Percentiles rank a stretch among this genome's conserved stretches.
Conservation (phyloP, 2,329 filamentous ascomycete species). For the Fusarium stilboides region DNA sequence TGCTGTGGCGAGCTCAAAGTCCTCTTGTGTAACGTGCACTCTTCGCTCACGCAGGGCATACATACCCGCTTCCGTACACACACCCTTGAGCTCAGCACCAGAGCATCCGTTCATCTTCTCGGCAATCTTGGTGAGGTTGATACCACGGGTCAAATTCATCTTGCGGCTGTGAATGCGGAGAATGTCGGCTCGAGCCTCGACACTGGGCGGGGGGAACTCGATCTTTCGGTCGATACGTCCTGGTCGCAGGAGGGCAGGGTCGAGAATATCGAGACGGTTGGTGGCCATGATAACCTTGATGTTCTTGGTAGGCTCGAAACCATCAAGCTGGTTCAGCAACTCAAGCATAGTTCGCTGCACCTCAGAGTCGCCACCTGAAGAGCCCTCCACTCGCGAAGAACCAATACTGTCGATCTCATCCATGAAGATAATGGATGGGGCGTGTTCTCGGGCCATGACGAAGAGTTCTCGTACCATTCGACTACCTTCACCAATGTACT, state of each 20-base stretch:
- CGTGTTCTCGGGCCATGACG: constrained; percentile 98
- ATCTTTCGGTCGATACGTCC: constrained; percentile 99
- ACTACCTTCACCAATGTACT: constrained; percentile 98
- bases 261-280: constrained; percentile 96
- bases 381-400: constrained; percentile 95
- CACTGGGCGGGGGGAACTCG: constrained; percentile 96
- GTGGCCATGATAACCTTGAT: constrained; percentile 99
- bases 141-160: constrained; percentile 98
- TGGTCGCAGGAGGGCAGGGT: constrained; percentile 94
- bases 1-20: constrained; percentile 97
- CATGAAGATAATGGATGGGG: constrained; percentile 99
- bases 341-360: constrained; percentile 99
- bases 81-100: constrained; percentile 97
- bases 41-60: constrained; percentile 94
- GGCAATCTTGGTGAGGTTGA: constrained; percentile 97
- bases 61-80: constrained; percentile 99
- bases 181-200: constrained; percentile 97
- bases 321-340: constrained; percentile 96
- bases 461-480: constrained; percentile 99
- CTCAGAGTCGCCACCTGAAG: constrained; percentile 95
- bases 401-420: constrained; percentile 99
- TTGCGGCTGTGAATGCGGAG: constrained; percentile 96
- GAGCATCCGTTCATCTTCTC: constrained; percentile 99
- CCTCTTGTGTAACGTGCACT: constrained; percentile 98
- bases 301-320: constrained; percentile 99